phyloP scores from a whole-genome alignment of 1,284 basidiomycete genomes.

The Ustilago curta region DNA sequence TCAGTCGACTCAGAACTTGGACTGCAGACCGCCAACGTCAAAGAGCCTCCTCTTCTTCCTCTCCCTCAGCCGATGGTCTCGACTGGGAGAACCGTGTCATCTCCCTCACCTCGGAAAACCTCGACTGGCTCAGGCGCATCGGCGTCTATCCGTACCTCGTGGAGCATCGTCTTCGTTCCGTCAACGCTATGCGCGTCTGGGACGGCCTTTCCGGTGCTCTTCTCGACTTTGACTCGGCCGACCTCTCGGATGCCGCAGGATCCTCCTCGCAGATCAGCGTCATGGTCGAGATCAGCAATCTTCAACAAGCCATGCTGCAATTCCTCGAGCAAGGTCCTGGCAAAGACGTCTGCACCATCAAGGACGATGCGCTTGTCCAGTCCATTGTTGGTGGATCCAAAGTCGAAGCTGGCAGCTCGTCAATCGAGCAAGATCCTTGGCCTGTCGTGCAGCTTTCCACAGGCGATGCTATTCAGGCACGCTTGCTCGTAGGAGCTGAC shows the following conservation, averaged over 20 bases:
- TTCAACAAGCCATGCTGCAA: constrained; percentile 66
- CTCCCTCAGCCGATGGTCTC: constrained; percentile 30
- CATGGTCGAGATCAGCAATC: constrained; percentile 67
- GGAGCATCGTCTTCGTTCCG: constrained; percentile 47
- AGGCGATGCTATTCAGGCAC: constrained; percentile 22
- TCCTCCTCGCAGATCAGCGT: constrained; percentile 44
- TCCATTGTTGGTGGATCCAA: constrained; percentile 72
- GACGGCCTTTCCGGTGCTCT: constrained; percentile 65
- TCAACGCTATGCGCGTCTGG: constrained; percentile 65
- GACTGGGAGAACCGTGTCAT: constrained; percentile 68
- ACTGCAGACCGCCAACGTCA: constrained; percentile 24
- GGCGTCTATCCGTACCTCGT: constrained; percentile 58
- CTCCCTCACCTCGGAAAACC: constrained; percentile 63
- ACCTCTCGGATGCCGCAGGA: constrained; percentile 15
- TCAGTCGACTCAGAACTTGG: constrained; percentile 52
- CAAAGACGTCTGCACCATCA: constrained; percentile 70
- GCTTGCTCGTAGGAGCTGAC: constrained; percentile 86
- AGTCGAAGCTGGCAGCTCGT: constrained; percentile 53
- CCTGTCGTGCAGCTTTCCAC: constrained; percentile 29
- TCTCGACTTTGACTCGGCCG: constrained; percentile 59
- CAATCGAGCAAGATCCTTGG: constrained; percentile 63
- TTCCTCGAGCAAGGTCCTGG: constrained; percentile 47
- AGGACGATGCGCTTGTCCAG: constrained; percentile 79
- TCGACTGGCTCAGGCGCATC: constrained; percentile 61
- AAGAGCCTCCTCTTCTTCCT: constrained; percentile 12